These are phyloP conservation scores for Cyberlindnera americana DNA, from an alignment of 805 yeast genomes.

Conservation along the genomic window DNA sequence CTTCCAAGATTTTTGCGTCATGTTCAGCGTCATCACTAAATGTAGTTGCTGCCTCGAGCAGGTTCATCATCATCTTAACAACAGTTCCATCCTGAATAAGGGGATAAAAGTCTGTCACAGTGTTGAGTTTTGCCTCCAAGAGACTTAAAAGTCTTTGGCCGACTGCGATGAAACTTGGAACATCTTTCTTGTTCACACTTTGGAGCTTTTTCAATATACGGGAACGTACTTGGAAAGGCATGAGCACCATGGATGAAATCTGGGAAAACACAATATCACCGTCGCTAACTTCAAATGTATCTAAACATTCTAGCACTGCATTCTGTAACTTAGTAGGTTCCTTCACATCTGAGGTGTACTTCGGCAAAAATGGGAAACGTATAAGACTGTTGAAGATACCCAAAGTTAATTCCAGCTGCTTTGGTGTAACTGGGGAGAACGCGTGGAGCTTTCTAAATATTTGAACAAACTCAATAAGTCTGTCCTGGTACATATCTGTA, in stretches of 20 bases:
- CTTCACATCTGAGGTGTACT: slow-evolving; percentile 46
- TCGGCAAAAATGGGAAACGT: slow-evolving; percentile 70
- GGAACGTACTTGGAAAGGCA: slow-evolving; percentile 61
- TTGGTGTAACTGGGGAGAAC: slow-evolving; percentile 30
- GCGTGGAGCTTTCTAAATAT: slow-evolving; percentile 48
- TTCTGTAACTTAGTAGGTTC: slow-evolving; percentile 63
- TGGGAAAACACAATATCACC: slow-evolving; percentile 50
- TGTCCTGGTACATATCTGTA: slow-evolving; percentile 49
- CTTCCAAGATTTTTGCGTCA: slow-evolving; percentile 10
- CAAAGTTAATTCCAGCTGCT: slow-evolving; percentile 47
- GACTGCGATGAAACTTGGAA: slow-evolving; percentile 63
- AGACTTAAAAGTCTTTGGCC: slow-evolving; percentile 45
- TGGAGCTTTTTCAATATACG: slow-evolving; percentile 53
- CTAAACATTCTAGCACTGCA: slow-evolving; percentile 50
- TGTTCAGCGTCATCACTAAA: slow-evolving; percentile 35
- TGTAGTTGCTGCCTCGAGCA: slow-evolving; percentile 49
- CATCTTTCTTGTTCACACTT: slow-evolving; percentile 36
- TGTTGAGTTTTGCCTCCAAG: slow-evolving; percentile 36
- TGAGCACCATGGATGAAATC: slow-evolving; percentile 46
- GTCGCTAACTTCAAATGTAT: slow-evolving; percentile 31
- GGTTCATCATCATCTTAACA: slow-evolving; percentile 42
- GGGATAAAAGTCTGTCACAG: slow-evolving; percentile 29
- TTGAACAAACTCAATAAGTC: slow-evolving; percentile 51
- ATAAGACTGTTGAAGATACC: slow-evolving; percentile 61
- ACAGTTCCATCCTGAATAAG: slow-evolving; percentile 45